Evolutionary conservation across 495 filamentous ascomycete genomes (phyloP).

Genomic region (Neurospora intermedia): DNA sequence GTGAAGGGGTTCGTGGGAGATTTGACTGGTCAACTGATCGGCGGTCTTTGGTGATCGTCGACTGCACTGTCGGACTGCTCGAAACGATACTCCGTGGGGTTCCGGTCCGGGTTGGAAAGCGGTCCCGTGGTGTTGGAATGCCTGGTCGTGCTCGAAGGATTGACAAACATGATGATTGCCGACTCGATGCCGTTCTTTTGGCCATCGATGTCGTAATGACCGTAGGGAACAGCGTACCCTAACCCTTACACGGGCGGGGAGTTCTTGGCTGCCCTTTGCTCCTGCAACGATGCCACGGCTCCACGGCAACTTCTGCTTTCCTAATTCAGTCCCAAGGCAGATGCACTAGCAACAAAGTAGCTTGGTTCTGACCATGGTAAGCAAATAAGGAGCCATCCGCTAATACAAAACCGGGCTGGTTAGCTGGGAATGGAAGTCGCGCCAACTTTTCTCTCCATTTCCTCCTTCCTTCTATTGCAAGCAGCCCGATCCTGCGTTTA

Average conservation of each 20-base stretch:
- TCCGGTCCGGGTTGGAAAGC: background rate
- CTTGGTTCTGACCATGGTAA: no score
- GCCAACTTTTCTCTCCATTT: background rate
- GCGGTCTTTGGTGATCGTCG: background rate
- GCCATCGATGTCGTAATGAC: background rate
- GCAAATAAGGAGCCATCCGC: background rate
- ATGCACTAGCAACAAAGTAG: background rate
- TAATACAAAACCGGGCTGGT: no score
- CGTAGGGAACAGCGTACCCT: background rate
- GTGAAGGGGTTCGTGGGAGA: background rate
- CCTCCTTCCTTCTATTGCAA: background rate
- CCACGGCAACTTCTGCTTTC: background rate
- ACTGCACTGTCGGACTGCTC: background rate
- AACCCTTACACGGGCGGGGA: background rate
- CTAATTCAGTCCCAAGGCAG: background rate
- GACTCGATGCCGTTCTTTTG: background rate
- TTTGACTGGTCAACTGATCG: background rate
- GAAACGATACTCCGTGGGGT: background rate
- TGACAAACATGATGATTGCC: background rate
- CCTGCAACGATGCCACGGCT: background rate
- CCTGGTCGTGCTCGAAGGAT: background rate
- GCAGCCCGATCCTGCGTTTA: background rate
- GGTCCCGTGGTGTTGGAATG: background rate
- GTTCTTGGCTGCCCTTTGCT: background rate
- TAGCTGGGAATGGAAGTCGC: background rate